Base-by-base conservation (phyloP, 352 stramenopile species). In the Globisporangium iwayamae region DNA sequence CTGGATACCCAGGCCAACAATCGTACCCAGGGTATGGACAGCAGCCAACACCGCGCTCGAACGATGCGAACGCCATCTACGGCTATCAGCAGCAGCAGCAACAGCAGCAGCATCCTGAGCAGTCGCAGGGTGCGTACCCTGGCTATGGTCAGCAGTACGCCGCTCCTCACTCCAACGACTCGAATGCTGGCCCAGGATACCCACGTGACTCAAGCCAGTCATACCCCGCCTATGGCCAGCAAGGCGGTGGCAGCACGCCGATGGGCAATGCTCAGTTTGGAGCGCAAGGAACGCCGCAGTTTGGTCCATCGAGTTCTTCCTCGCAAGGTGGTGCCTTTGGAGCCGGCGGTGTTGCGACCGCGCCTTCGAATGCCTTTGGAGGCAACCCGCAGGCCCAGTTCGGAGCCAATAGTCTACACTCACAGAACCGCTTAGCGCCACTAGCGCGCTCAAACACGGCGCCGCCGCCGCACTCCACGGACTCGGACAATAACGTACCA, bases 331-430 rank as follows among this genome's bases (percentile, higher is more conserved):
- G 61, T n/a, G 30, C 11, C n/a, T 30, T 28, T 18, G 30, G 14
- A 6, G 20, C 22, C 5, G 58, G 28, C n/a, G 59, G n/a, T 5
- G 22, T 57, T 30, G 30, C 51, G 18, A 57, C 70, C n/a, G 68
- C 76, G 47, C 58, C 71, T 30, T 70, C 69, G 52, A 67, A 63
- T 3, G 61, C 68, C 14, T 75, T 68, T 59, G 71, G 58, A 54
- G 63, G 58, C 14, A 62, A 60, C 51, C 47, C 39, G 30, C 22
- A 60, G 30, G 8, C 48, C 9, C 22, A 58, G 13, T 54, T 60
- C 30, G 32, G 32, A 8, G 47, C 32, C 28, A 39, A 53, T 48
- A 22, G 43, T 39, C 64, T 57, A 25, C 34, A 45, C 18, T 65
- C 57, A 4, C 64, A 70, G 20, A 43, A 60, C 22, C 16, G 50